Evolutionary conservation across 345 rosid genomes (phyloP).

Genomic region (Murraya paniculata): DNA sequence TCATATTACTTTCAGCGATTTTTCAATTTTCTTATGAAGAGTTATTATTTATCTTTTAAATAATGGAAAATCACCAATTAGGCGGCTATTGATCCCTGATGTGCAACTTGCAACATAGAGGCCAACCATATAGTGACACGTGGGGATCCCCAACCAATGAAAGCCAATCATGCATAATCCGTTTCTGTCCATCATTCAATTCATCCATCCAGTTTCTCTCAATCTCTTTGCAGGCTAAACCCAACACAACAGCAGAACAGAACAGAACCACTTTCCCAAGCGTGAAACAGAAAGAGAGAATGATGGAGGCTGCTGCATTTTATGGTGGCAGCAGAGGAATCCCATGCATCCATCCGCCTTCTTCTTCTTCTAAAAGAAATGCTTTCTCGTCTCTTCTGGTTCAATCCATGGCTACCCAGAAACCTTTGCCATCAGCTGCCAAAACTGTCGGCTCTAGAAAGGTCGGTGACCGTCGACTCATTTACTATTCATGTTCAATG

Average conservation of each 20-base stretch:
- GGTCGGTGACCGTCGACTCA: conserved; percentile 28
- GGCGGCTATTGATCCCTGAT: too few species aligned
- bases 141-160: conserved; percentile 15
- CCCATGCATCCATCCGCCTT: conserved; percentile 5
- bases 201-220: neutral
- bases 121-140: conserved; percentile 21
- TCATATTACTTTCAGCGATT: too few species aligned
- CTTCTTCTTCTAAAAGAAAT: conserved; percentile 18
- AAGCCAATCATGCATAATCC: neutral
- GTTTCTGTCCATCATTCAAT: neutral
- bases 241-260: neutral
- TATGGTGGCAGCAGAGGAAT: conserved; percentile 25
- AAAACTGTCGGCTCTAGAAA: conserved; percentile 53
- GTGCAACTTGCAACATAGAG: neutral
- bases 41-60: too few species aligned
- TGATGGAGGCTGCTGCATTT: conserved; percentile 42
- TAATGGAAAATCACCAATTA: too few species aligned
- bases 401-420: conserved; percentile 73
- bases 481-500: neutral
- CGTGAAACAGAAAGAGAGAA: neutral
- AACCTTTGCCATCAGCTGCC: conserved; percentile 51
- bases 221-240: neutral
- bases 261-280: too few species aligned
- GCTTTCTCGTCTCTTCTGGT: conserved; percentile 30
- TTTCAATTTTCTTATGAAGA: too few species aligned